Percentiles rank a stretch among this genome's conserved stretches.
Conservation (phyloP, 73 alveolate species). For the Tetrahymena borealis region DNA sequence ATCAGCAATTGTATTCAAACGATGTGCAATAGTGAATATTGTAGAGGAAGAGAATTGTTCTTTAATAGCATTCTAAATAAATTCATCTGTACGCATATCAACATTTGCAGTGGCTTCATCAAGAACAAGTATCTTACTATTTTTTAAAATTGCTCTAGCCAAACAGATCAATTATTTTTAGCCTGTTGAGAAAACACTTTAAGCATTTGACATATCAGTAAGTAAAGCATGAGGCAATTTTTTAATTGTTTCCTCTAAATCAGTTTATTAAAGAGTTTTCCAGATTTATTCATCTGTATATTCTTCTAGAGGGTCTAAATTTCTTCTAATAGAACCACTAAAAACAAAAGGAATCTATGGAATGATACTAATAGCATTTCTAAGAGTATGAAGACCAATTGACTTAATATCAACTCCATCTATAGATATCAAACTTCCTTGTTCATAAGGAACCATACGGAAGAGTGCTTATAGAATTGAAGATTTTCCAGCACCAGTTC, state of each 20-base stretch:
- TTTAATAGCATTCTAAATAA: conserved; percentile 48
- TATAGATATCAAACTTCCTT: background rate
- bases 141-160: conserved; percentile 57
- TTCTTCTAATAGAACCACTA: conserved; percentile 62
- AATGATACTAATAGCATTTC: conserved; percentile 59
- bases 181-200: conserved; percentile 43
- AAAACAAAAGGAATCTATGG: conserved; percentile 74
- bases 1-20: conserved; percentile 31
- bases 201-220: conserved; percentile 48
- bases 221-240: background rate
- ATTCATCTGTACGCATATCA: conserved; percentile 64
- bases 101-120: conserved; percentile 72
- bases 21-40: conserved; percentile 64
- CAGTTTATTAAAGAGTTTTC: conserved; percentile 44
- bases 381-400: conserved; percentile 57
- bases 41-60: conserved; percentile 45
- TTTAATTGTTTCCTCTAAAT: conserved; percentile 36
- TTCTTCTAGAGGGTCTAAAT: conserved; percentile 75
- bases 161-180: conserved; percentile 68
- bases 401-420: background rate
- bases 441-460: conserved; percentile 11
- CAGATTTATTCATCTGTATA: conserved; percentile 49
- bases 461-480: conserved; percentile 57
- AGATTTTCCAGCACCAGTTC: conserved; percentile 83
- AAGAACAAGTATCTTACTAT: conserved; percentile 54